phyloP scores from a whole-genome alignment of 2,329 filamentous ascomycete genomes.

The Sphaerulina musiva region DNA sequence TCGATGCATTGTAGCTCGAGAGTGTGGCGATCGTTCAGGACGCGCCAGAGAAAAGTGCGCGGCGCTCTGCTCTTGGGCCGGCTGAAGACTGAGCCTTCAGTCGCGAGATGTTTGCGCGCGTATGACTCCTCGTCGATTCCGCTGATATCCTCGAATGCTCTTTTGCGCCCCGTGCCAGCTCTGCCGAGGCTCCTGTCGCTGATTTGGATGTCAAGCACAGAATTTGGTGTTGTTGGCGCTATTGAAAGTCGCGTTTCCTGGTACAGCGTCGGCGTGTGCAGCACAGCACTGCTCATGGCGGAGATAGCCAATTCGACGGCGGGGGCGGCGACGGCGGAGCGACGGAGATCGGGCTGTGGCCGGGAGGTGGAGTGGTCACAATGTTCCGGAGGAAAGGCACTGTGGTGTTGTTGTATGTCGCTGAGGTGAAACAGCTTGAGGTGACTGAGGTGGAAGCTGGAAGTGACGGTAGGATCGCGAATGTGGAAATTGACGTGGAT shows the following conservation, averaged over 20 bases:
- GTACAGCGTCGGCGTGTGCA: conserved; percentile 22
- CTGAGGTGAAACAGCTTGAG: too few species aligned
- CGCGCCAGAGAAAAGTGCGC: conserved; percentile 82
- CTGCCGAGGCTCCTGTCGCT: conserved; percentile 34
- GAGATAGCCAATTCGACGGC: conserved; percentile 3
- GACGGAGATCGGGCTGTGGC: neutral
- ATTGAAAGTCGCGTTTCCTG: conserved; percentile 27
- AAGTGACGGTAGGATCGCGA: too few species aligned
- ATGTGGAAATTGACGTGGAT: too few species aligned
- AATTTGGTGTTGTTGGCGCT: conserved; percentile 36
- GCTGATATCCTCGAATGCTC: conserved; percentile 35
- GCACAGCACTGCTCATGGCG: conserved; percentile 2
- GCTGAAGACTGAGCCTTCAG: conserved; percentile 76
- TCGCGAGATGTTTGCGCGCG: conserved; percentile 65
- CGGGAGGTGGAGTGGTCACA: too few species aligned
- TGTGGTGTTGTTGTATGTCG: too few species aligned
- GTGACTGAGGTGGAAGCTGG: too few species aligned
- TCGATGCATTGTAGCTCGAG: conserved; percentile 81
- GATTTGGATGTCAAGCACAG: conserved; percentile 63
- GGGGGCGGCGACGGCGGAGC: neutral
- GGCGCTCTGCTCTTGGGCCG: conserved; percentile 69
- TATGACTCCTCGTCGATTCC: conserved; percentile 66
- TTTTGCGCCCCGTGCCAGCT: conserved; percentile 29
- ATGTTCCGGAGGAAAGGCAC: too few species aligned
- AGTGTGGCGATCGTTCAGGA: conserved; percentile 70